Base-by-base conservation (phyloP, 179 eudicot genomes). In the Amaranthus tricolor region DNA sequence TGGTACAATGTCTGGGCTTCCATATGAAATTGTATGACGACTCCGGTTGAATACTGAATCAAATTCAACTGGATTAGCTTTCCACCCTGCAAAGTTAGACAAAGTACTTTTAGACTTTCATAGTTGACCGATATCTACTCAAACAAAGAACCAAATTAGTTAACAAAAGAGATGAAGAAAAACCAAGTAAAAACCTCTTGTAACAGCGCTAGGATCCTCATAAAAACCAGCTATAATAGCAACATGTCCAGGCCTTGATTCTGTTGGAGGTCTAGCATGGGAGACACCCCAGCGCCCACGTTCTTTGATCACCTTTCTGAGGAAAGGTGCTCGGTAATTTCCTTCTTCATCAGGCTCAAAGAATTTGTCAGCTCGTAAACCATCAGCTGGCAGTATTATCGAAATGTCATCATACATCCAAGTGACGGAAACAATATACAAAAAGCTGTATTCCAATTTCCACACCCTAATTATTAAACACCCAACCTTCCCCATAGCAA, bases 191-290 rank as follows among this genome's bases (percentile, higher is more conserved):
- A 60, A 62, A 85, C 98, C 99, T 92, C 92, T 95, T 17, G 95
- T 90, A 72, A 95, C 97, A 55, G 99, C 99, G 83, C 99, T 95
- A 72, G 99, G 99, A 82, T 95, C 99, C 82, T 95, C 99, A 79
- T 95, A 95, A 70, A 95, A 95, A 20, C 99, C 99, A 61, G 99
- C 99, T 74, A 95, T 90, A 47, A 95, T 89, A 72, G 99, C 79
- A 77, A 95, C 99, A 89, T 95, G 99, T 16, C 97, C 99, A 62
- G 99, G 99, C 82, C 99, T 92, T 4, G 99, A 95, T 83, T 95
- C 99, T 7, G 99, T 95, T 1, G 99, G 99, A 80, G 99, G 97
- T 44, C 99, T 93, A 73, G 97, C 99, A 86, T 95, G 96, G 49
- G 99, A 95, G 40, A 95, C 99, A 55, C 99, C 99, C 99, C 99